A percentile compares a stretch with the other conserved stretches of the same genome.
Evolutionary conservation across 2,329 filamentous ascomycete genomes (phyloP).

Genomic region (Aureobasidium namibiae): DNA sequence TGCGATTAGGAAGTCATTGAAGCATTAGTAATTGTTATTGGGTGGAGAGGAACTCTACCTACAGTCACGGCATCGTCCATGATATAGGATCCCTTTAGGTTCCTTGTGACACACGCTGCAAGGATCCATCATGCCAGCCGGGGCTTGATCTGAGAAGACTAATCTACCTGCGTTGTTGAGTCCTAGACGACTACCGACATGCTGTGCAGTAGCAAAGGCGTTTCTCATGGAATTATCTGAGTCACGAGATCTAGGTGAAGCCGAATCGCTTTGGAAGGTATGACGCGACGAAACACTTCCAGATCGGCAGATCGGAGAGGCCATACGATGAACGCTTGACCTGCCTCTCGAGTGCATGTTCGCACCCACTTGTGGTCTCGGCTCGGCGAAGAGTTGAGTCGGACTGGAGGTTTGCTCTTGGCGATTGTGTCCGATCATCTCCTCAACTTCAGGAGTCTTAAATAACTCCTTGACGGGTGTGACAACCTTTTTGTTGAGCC

Average conservation of each 20-base stretch:
- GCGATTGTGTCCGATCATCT: background rate
- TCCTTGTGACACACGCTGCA: background rate
- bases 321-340: background rate
- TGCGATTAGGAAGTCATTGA: no score
- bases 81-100: background rate
- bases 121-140: constrained; percentile 6
- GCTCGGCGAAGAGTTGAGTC: background rate
- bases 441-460: background rate
- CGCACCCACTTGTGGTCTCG: background rate
- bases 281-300: background rate
- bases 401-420: background rate
- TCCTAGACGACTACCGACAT: background rate
- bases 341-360: background rate
- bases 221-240: background rate
- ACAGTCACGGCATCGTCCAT: background rate
- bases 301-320: background rate
- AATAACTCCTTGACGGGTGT: background rate
- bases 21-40: no score
- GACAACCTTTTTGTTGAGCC: background rate
- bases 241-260: background rate
- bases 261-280: background rate
- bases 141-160: background rate
- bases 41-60: no score
- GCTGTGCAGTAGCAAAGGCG: background rate
- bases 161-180: background rate